Conservation (phyloP, 805 yeast species). For the Sugiyamaella mastotermitis region DNA sequence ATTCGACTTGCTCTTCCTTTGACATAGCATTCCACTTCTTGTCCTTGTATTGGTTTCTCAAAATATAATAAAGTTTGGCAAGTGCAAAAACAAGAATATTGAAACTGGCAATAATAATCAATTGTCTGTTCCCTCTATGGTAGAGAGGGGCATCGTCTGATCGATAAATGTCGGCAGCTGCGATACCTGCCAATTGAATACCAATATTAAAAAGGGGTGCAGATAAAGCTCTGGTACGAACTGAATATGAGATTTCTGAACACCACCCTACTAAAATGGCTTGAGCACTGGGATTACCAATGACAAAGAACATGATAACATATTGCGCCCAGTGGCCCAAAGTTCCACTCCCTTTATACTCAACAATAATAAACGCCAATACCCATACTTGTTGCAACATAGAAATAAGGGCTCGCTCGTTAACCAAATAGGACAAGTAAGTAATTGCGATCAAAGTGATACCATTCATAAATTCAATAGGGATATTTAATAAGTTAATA, state of each 20-base stretch:
- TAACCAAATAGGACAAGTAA: conserved; percentile 22
- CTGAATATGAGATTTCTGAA: conserved; percentile 55
- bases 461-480: conserved; percentile 13
- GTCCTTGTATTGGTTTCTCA: conserved; percentile 31
- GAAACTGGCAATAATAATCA: conserved; percentile 22
- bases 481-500: conserved; percentile 45
- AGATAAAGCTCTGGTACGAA: conserved; percentile 54
- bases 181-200: conserved; percentile 52
- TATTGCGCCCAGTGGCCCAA: conserved; percentile 36
- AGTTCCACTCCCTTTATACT: conserved; percentile 37
- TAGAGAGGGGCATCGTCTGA: conserved; percentile 55
- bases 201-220: conserved; percentile 61
- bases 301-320: conserved; percentile 29
- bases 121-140: conserved; percentile 44
- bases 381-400: conserved; percentile 30
- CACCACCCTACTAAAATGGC: conserved; percentile 54
- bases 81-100: conserved; percentile 17
- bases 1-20: conserved; percentile 44
- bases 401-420: conserved; percentile 26
- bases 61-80: conserved; percentile 30
- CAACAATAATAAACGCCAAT: conserved; percentile 31
- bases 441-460: conserved; percentile 24
- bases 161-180: conserved; percentile 51
- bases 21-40: conserved; percentile 46
- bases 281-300: conserved; percentile 34